Evolutionary conservation across 352 stramenopile genomes (phyloP).

Genomic region (Bremia lactucae): DNA sequence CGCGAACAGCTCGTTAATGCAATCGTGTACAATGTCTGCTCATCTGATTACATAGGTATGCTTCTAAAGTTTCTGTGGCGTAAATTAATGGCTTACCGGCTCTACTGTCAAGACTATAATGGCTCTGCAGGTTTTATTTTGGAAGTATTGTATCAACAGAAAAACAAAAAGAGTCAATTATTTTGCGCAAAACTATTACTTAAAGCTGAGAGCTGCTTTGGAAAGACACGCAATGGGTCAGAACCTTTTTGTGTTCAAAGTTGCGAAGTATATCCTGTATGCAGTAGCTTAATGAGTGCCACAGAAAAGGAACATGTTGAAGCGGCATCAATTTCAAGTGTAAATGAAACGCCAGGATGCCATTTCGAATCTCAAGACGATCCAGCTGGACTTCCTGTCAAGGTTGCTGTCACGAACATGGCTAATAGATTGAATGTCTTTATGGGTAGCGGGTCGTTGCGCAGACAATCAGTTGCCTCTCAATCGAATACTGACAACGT

Average conservation of each 20-base stretch:
- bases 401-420: constrained; percentile 31
- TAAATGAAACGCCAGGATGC: constrained; percentile 16
- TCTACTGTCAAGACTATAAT: too few relatives aligned
- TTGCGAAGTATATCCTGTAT: constrained; percentile 41
- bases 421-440: constrained; percentile 30
- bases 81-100: too few relatives aligned
- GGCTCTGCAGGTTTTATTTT: constrained; percentile 35
- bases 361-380: constrained; percentile 2
- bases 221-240: constrained; percentile 11
- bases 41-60: constrained; percentile 58
- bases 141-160: constrained; percentile 53
- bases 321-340: constrained; percentile 21
- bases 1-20: constrained; percentile 35
- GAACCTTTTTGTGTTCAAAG: constrained; percentile 40
- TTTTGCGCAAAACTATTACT: constrained; percentile 50
- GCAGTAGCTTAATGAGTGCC: constrained; percentile 36
- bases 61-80: neutral
- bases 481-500: constrained; percentile 13
- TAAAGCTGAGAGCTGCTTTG: constrained; percentile 26
- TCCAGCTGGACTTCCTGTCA: constrained; percentile 6
- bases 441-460: constrained; percentile 22
- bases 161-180: constrained; percentile 29
- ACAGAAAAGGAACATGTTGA: constrained; percentile 11
- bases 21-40: constrained; percentile 45
- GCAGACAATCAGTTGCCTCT: constrained; percentile 23